These are phyloP conservation scores for Pilatotrama ljubarskyi DNA, from an alignment of 768 basidiomycete genomes.

Conservation along the genomic window DNA sequence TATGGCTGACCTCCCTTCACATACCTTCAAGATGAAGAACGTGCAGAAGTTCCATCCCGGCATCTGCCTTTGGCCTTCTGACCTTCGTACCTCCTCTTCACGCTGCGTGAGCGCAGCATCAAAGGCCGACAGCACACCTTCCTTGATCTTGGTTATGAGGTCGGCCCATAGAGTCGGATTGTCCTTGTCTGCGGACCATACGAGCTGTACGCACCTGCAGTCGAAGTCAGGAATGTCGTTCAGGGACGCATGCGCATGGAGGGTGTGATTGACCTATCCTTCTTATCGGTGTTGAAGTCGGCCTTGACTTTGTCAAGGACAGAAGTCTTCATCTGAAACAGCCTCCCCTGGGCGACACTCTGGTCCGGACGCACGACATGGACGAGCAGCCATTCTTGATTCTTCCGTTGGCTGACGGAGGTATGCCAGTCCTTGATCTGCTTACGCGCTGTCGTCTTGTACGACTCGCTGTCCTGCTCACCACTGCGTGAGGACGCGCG, in stretches of 20 bases:
- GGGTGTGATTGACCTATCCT: conserved; percentile 62
- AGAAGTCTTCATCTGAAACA: conserved; percentile 83
- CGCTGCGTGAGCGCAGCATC: conserved; percentile 74
- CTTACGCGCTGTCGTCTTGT: conserved; percentile 73
- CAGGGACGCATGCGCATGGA: too few species aligned
- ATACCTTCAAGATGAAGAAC: conserved; percentile 92
- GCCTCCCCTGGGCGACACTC: conserved; percentile 56
- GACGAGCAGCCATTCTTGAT: conserved; percentile 92
- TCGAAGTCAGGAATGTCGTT: conserved; percentile 16
- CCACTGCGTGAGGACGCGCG: not conserved
- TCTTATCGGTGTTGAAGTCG: conserved; percentile 89
- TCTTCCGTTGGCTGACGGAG: conserved; percentile 61
- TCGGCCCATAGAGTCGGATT: conserved; percentile 88
- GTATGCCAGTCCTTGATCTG: conserved; percentile 94
- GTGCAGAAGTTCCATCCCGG: conserved; percentile 99
- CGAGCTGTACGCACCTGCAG: conserved; percentile 76
- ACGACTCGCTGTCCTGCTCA: conserved; percentile 64
- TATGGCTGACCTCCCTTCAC: conserved; percentile 6
- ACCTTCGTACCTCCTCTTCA: conserved; percentile 89
- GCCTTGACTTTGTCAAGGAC: conserved; percentile 88
- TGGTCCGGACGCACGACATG: conserved; percentile 79
- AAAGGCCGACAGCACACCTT: conserved; percentile 82
- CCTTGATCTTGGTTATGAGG: conserved; percentile 85
- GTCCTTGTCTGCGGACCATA: conserved; percentile 69
- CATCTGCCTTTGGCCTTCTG: conserved; percentile 86